phyloP scores from a whole-genome alignment of 148 eudicot genomes.

The Heliosperma pusillum region DNA sequence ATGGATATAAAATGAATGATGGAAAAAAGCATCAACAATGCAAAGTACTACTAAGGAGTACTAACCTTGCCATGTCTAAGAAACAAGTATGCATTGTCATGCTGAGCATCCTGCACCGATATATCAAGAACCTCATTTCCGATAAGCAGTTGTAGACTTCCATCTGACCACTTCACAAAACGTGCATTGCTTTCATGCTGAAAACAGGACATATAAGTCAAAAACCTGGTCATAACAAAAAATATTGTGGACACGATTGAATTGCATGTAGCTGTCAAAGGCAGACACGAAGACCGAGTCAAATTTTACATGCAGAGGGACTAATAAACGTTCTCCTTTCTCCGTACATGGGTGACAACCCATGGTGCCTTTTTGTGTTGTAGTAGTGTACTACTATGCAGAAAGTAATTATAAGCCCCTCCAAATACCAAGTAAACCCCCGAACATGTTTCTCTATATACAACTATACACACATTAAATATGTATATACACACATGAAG shows the following conservation, averaged over 20 bases:
- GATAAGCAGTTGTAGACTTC: slow-evolving; percentile 77
- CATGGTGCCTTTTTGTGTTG: not conserved
- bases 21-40: not conserved
- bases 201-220: slow-evolving; percentile 15
- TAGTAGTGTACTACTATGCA: too few relatives aligned
- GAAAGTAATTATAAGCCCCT: too few relatives aligned
- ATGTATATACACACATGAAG: too few relatives aligned
- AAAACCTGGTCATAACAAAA: not conserved
- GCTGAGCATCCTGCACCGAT: slow-evolving; percentile 93
- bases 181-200: slow-evolving; percentile 98
- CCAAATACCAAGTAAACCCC: too few relatives aligned
- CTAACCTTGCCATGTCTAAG: slow-evolving; percentile 88
- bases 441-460: too few relatives aligned
- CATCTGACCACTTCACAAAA: slow-evolving; percentile 98
- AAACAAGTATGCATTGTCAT: slow-evolving; percentile 87
- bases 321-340: not conserved
- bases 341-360: not conserved
- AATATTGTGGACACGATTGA: not conserved
- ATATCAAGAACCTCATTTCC: slow-evolving; percentile 99
- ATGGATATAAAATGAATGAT: not conserved
- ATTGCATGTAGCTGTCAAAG: not conserved
- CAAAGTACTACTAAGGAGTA: not conserved
- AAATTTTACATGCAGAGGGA: not conserved
- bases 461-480: too few relatives aligned
- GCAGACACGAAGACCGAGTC: not conserved